Evolutionary conservation across 106 monocot genomes (phyloP).

Genomic region (Dendrobium officinale): DNA sequence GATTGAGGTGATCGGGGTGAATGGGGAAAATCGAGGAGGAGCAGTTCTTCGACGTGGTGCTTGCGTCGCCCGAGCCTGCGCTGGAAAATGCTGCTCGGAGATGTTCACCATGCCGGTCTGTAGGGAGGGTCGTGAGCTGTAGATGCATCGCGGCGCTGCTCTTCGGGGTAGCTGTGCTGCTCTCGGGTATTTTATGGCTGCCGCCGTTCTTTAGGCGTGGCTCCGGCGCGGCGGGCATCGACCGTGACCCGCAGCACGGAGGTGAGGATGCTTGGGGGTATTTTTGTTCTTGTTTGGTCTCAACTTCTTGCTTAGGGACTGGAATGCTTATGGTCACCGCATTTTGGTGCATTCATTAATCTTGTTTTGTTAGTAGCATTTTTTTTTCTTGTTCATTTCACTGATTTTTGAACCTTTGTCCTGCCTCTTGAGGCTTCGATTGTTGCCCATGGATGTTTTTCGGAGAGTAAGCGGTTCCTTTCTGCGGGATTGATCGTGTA

Average conservation of each 20-base stretch:
- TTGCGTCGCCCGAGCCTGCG: background rate
- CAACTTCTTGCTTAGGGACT: background rate
- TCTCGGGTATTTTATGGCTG: conserved; percentile 67
- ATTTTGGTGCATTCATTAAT: background rate
- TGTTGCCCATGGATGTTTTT: background rate
- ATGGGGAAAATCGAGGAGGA: conserved; percentile 65
- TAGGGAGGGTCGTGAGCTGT: conserved; percentile 22
- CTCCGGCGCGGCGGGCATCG: conserved; percentile 5
- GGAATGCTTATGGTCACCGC: background rate
- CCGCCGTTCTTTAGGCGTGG: conserved; percentile 40
- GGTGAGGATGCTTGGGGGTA: conserved; percentile 19
- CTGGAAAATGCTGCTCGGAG: conserved; percentile 13
- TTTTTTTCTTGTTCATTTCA: background rate
- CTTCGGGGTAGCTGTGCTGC: conserved; percentile 44
- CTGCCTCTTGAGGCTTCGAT: background rate
- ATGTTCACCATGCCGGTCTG: conserved; percentile 27
- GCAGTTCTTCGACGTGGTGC: background rate
- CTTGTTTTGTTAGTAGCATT: background rate
- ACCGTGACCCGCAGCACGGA: conserved; percentile 22
- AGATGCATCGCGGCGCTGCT: conserved; percentile 39
- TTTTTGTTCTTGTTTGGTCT: background rate
- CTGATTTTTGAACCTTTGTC: background rate
- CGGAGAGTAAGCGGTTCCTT: background rate
- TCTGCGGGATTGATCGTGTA: background rate
- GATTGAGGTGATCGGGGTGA: conserved; percentile 9